Conservation (phyloP, 1,284 basidiomycete genomes). For the Microbotryum silenes-acaulis region DNA sequence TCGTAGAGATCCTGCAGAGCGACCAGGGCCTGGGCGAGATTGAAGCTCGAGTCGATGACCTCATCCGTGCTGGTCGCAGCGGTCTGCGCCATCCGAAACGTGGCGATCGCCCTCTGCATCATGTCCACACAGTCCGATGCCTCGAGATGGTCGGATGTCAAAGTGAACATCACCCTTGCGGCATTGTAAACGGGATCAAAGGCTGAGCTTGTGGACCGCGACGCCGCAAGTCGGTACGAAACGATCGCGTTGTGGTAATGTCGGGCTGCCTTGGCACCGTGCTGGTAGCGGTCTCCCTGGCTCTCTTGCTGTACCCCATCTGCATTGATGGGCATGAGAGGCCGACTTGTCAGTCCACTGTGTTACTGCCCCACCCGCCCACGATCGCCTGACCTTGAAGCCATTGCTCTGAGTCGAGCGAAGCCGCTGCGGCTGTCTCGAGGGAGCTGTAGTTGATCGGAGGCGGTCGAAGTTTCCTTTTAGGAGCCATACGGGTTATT, state of each 20-base stretch:
- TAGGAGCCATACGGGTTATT: background rate
- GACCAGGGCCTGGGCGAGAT: constrained; percentile 24
- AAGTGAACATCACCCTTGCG: constrained; percentile 11
- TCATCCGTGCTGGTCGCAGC: constrained; percentile 4
- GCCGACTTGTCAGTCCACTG: background rate
- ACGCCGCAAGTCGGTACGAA: constrained; percentile 14
- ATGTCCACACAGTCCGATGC: constrained; percentile 7
- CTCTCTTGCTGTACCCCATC: constrained; percentile 27
- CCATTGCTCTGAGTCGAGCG: constrained; percentile 17
- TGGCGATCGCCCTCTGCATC: constrained; percentile 8
- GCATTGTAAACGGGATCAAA: constrained; percentile 29
- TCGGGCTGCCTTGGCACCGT: constrained; percentile 16
- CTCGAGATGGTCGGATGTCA: constrained; percentile 19
- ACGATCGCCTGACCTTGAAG: constrained; percentile 19
- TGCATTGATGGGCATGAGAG: background rate
- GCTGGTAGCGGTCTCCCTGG: constrained; percentile 26
- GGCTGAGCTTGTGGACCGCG: background rate
- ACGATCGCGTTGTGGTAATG: constrained; percentile 19
- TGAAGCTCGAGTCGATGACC: constrained; percentile 25
- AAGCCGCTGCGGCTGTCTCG: constrained; percentile 11
- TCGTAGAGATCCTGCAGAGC: constrained; percentile 16
- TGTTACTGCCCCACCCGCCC: constrained; percentile 1
- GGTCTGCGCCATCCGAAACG: constrained; percentile 11
- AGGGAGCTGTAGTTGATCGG: constrained; percentile 17
- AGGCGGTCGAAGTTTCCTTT: constrained; percentile 7